Evolutionary conservation across 2,329 filamentous ascomycete genomes (phyloP).

Genomic region (Penicillium vulpinum): DNA sequence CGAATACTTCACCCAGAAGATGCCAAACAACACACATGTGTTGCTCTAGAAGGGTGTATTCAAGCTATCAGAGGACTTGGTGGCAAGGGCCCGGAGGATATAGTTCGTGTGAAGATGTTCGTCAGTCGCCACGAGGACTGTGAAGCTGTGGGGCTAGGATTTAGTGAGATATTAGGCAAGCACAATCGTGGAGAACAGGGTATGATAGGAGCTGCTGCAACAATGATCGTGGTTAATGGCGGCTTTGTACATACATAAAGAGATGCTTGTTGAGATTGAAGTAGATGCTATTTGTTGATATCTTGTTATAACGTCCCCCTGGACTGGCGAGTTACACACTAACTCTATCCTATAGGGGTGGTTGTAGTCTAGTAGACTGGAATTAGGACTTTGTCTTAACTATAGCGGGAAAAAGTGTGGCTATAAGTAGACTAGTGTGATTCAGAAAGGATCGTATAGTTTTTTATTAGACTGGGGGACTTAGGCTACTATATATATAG

Average conservation of each 20-base stretch:
- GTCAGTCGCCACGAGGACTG: constrained; percentile 34
- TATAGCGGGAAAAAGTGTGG: too few species aligned
- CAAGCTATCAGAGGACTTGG: constrained; percentile 36
- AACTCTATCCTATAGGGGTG: too few species aligned
- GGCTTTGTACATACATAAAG: constrained; percentile 40
- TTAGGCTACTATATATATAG: too few species aligned
- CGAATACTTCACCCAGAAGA: constrained; percentile 35
- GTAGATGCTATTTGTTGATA: constrained; percentile 43
- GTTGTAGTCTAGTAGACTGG: too few species aligned
- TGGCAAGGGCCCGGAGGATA: constrained; percentile 32
- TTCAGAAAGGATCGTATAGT: too few species aligned
- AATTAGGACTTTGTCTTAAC: too few species aligned
- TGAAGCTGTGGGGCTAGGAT: constrained; percentile 30
- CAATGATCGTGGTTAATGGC: constrained; percentile 39
- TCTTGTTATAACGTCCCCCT: too few species aligned
- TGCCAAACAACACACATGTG: constrained; percentile 33
- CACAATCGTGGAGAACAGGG: constrained; percentile 23
- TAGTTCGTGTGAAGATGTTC: constrained; percentile 41
- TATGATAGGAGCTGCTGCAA: constrained; percentile 32
- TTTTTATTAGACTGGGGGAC: too few species aligned
- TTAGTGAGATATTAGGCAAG: constrained; percentile 31
- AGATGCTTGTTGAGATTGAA: constrained; percentile 44
- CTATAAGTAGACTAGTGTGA: too few species aligned
- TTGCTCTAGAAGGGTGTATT: constrained; percentile 29
- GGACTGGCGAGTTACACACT: too few species aligned